Conservation (phyloP, 129 eudicot genomes). For the Tanacetum coccineum region DNA sequence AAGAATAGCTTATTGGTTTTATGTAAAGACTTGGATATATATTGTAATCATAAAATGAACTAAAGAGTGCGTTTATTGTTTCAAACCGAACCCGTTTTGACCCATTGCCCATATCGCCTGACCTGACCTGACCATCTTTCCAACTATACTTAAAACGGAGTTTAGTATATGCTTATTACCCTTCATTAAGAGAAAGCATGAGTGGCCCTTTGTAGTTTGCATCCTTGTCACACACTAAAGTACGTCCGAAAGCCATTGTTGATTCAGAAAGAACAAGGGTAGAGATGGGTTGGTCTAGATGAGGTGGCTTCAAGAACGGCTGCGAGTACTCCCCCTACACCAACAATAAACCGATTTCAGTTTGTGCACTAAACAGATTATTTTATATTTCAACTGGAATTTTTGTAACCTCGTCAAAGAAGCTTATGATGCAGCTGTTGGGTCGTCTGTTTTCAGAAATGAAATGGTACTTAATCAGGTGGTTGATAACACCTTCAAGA, state of each 20-base stretch:
- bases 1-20: not conserved
- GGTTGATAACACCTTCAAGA: constrained; percentile 56
- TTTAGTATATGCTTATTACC: constrained; percentile 37
- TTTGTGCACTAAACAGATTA: not conserved
- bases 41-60: not conserved
- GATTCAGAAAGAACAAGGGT: constrained; percentile 76
- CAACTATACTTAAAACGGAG: not conserved
- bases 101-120: not conserved
- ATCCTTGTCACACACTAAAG: constrained; percentile 64
- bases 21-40: too few relatives aligned
- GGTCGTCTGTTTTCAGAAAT: constrained; percentile 71
- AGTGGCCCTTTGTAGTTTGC: constrained; percentile 90
- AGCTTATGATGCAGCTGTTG: constrained; percentile 74
- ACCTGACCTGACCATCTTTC: not conserved
- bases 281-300: constrained; percentile 83
- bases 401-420: constrained; percentile 64
- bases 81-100: not conserved
- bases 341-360: constrained; percentile 6
- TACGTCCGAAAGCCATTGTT: constrained; percentile 87
- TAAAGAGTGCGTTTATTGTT: not conserved
- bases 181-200: constrained; percentile 68
- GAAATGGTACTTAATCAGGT: constrained; percentile 63
- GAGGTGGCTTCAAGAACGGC: constrained; percentile 94
- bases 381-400: not conserved
- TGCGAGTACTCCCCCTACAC: constrained; percentile 87